phyloP scores from a whole-genome alignment of 176 grass and related monocot species.

The Oryza australiensis region DNA sequence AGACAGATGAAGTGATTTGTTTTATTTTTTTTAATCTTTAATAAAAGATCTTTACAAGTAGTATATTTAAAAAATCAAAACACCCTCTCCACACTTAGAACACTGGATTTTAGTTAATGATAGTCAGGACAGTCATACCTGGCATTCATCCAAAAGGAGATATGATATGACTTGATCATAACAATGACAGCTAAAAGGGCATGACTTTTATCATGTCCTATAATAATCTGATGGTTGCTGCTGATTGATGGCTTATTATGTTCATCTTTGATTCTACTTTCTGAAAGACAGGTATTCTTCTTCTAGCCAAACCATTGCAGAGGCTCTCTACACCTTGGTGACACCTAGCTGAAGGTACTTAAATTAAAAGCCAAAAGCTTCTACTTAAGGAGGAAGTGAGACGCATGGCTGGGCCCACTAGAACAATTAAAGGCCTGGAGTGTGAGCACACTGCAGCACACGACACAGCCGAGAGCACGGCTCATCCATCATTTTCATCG shows the following conservation, averaged over 20 bases:
- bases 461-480: not conserved
- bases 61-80: too few species aligned
- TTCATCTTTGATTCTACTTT: not conserved
- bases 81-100: not conserved
- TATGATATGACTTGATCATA: not conserved
- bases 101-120: not conserved
- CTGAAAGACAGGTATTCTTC: not conserved
- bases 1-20: too few species aligned
- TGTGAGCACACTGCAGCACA: not conserved
- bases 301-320: not conserved
- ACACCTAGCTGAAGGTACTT: constrained; percentile 5
- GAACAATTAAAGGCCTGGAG: not conserved
- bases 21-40: too few species aligned
- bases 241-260: constrained; percentile 21
- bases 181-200: constrained; percentile 24
- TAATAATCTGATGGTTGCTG: not conserved
- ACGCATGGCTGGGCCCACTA: not conserved
- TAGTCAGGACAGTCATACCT: not conserved
- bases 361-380: not conserved
- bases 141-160: constrained; percentile 8
- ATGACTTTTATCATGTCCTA: not conserved
- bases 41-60: too few species aligned
- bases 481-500: constrained; percentile 23
- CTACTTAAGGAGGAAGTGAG: not conserved
- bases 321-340: not conserved